Percentiles rank a stretch among this genome's conserved stretches.
Conservation (phyloP, 2,329 filamentous ascomycete species). For the Xylaria sp. region DNA sequence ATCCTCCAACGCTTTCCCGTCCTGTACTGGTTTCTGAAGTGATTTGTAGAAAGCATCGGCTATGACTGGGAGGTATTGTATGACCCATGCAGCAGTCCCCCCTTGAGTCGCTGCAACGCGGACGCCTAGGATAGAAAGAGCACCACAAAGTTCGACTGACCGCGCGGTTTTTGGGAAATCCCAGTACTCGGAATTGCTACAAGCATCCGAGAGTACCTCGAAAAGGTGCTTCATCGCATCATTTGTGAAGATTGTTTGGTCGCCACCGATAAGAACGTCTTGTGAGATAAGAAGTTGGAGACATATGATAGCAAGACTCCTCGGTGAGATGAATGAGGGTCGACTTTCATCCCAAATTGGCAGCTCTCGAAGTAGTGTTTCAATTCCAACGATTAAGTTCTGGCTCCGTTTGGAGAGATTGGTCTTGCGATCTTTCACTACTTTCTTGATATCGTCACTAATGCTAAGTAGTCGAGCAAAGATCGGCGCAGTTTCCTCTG, state of each 20-base stretch:
- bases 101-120: constrained; percentile 57
- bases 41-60: constrained; percentile 59
- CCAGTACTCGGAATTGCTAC: constrained; percentile 52
- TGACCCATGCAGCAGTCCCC: constrained; percentile 58
- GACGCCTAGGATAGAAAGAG: constrained; percentile 65
- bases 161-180: constrained; percentile 51
- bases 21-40: constrained; percentile 50
- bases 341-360: constrained; percentile 69
- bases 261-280: constrained; percentile 60
- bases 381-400: constrained; percentile 65
- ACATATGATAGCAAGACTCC: constrained; percentile 71
- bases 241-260: constrained; percentile 61
- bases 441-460: constrained; percentile 65
- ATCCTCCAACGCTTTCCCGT: constrained; percentile 56
- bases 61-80: constrained; percentile 63
- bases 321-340: constrained; percentile 67
- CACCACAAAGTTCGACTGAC: constrained; percentile 53
- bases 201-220: constrained; percentile 54
- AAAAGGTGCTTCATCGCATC: constrained; percentile 63
- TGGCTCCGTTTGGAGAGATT: constrained; percentile 77
- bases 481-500: constrained; percentile 65
- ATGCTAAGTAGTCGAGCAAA: constrained; percentile 66
- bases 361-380: constrained; percentile 62
- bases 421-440: constrained; percentile 72
- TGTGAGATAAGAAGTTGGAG: constrained; percentile 68